Evolutionary conservation across 2,329 filamentous ascomycete genomes (phyloP).

Genomic region (Cylindrodendrum hubeiense): DNA sequence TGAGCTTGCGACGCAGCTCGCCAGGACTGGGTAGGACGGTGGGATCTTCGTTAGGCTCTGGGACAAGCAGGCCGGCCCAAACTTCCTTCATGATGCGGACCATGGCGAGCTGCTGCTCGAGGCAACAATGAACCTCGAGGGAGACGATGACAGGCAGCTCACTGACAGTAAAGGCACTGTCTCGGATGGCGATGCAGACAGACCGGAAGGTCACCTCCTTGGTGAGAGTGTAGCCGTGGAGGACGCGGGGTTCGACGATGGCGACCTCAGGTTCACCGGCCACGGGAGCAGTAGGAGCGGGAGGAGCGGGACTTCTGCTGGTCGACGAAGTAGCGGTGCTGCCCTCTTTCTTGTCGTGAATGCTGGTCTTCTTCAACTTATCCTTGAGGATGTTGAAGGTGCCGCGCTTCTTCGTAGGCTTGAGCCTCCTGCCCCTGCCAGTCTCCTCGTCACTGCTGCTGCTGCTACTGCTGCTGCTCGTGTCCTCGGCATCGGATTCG

Average conservation of each 20-base stretch:
- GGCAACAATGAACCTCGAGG: constrained; percentile 87
- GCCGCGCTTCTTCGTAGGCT: constrained; percentile 67
- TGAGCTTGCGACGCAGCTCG: constrained; percentile 80
- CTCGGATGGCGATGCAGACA: constrained; percentile 84
- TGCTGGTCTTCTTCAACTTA: constrained; percentile 62
- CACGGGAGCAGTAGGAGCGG: constrained; percentile 18
- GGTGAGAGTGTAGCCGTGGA: constrained; percentile 92
- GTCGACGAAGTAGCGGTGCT: constrained; percentile 14
- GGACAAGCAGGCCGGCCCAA: constrained; percentile 81
- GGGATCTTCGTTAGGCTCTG: constrained; percentile 61
- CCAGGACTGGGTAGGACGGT: constrained; percentile 74
- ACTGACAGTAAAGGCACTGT: constrained; percentile 80
- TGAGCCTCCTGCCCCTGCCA: constrained; percentile 63
- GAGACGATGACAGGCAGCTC: constrained; percentile 93
- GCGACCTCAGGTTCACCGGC: constrained; percentile 45
- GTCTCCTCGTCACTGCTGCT: constrained; percentile 62
- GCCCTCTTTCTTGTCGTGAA: constrained; percentile 51
- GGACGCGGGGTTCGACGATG: constrained; percentile 77
- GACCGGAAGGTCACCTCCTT: constrained; percentile 88
- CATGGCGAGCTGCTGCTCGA: constrained; percentile 89
- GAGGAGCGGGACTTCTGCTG: background rate
- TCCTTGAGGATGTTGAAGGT: constrained; percentile 75
- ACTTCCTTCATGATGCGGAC: constrained; percentile 90
- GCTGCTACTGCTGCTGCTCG: constrained; percentile 58
- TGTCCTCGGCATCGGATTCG: constrained; percentile 71